Evolutionary conservation across 768 basidiomycete genomes (phyloP).

Genomic region (Rhodotorula graminis): DNA sequence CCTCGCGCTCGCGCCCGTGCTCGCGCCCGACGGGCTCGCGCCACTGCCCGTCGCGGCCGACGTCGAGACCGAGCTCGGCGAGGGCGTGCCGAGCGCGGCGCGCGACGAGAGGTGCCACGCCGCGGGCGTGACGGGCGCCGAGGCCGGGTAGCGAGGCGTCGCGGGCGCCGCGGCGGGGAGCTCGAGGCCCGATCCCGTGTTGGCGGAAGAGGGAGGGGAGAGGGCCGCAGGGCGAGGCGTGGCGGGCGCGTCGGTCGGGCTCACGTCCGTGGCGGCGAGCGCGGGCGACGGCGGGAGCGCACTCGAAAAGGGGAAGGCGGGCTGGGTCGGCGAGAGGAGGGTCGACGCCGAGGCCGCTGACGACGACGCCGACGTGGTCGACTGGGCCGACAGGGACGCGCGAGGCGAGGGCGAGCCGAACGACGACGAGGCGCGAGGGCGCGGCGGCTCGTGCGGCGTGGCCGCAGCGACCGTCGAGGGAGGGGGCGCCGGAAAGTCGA

Average conservation of each 20-base stretch:
- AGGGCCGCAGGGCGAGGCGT: background rate
- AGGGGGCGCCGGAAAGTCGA: background rate
- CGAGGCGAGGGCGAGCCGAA: too few species aligned
- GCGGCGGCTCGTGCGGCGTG: too few species aligned
- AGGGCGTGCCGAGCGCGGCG: background rate
- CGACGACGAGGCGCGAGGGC: too few species aligned
- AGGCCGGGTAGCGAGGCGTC: slow-evolving; percentile 12
- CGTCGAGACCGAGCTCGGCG: background rate
- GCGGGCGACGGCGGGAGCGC: background rate
- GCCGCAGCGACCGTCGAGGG: too few species aligned
- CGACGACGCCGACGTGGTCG: too few species aligned
- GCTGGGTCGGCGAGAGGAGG: too few species aligned
- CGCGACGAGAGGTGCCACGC: slow-evolving; percentile 9
- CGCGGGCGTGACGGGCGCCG: slow-evolving; percentile 32
- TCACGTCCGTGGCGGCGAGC: background rate
- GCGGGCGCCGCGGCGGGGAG: background rate
- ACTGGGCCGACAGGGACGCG: too few species aligned
- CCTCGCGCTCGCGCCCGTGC: background rate
- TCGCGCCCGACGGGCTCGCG: too few species aligned
- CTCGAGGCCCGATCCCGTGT: too few species aligned
- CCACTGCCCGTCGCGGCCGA: too few species aligned
- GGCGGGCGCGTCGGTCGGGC: background rate
- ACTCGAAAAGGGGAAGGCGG: background rate
- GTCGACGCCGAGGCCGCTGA: too few species aligned
- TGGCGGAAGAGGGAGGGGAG: too few species aligned